phyloP scores from a whole-genome alignment of 495 filamentous ascomycete genomes.

The Aspergillus olivimuriae region DNA sequence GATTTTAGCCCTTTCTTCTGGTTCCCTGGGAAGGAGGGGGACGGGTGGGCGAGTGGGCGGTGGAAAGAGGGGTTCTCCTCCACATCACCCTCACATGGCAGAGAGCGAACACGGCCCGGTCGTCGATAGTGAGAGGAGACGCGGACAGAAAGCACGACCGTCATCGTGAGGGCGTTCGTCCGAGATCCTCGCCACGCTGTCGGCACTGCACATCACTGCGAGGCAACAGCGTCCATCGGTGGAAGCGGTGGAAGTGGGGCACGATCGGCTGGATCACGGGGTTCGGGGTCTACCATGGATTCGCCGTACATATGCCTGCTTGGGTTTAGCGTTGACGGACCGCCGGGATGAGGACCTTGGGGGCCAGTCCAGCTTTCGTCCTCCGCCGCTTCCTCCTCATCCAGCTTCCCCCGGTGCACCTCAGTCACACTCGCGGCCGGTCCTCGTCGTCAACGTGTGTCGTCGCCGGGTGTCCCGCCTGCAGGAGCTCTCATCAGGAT shows the following conservation, averaged over 20 bases:
- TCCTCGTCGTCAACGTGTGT: no score
- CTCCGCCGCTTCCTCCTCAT: no score
- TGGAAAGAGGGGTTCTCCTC: background rate
- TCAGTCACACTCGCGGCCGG: no score
- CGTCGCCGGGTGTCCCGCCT: no score
- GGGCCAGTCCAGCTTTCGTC: no score
- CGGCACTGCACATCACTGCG: no score
- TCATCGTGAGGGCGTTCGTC: background rate
- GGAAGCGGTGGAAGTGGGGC: no score
- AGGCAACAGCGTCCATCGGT: no score
- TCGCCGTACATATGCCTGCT: background rate
- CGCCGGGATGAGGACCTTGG: no score
- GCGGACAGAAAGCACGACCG: background rate
- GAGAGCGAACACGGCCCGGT: constrained; percentile 2
- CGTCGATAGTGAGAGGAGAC: background rate
- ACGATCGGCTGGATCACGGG: background rate
- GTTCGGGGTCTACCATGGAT: background rate
- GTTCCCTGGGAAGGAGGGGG: constrained; percentile 2
- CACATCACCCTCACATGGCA: background rate
- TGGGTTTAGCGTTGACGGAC: background rate
- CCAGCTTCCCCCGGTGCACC: no score
- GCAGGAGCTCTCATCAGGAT: no score
- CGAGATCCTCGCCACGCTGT: no score
- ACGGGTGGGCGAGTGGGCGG: constrained; percentile 1
- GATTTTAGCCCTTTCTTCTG: constrained; percentile 9